Evolutionary conservation across 1,284 basidiomycete species (phyloP), one percentile per base, ranked within the genome.

Genomic region (Meira nashicola): DNA sequence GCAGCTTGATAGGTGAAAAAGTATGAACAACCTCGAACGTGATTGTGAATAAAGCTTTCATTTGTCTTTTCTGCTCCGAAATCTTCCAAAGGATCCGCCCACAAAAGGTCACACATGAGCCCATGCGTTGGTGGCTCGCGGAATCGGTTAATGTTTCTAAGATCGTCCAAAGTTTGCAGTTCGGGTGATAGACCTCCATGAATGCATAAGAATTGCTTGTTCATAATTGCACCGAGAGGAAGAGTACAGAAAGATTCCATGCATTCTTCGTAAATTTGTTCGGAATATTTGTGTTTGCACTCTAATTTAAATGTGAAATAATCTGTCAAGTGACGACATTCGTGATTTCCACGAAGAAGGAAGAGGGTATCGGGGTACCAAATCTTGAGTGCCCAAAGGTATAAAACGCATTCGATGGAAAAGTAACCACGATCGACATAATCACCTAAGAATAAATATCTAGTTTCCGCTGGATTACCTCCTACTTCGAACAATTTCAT

Each of bases 1-100:
- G 90, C 91, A 12, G 92, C 92, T 71, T 89, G 87, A 78, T 93
- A 93, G n/a, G 90, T 93, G 83, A 92, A 94, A 83, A 95, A 95
- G 81, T 89, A 95, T 10, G 88, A 90, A 80, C 92, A 95, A n/a
- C 92, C 92, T 65, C 92, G 85, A 51, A 94, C 91, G 73, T 93
- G 90, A 74, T 94, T 95, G 77, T 94, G 92, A 40, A 94, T 77
- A 77, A 93, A 95, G 66, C 86, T 88, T 60, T 90, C 89, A 37
- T 84, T 83, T 40, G 84, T 89, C 82, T 91, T 92, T 81, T 94
- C 92, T 59, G 86, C 86, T 5, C 90, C 92, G 78, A 94, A 95
- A 78, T 93, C 91, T 78, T 95, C 92, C 1, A 92, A 83, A 8
- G 92, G 92, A 80, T 95, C 92, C 1, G 92, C 88, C 92, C 92